These are phyloP conservation scores for Grigorovia humatica DNA, from an alignment of 805 yeast species.

Conservation along the genomic window DNA sequence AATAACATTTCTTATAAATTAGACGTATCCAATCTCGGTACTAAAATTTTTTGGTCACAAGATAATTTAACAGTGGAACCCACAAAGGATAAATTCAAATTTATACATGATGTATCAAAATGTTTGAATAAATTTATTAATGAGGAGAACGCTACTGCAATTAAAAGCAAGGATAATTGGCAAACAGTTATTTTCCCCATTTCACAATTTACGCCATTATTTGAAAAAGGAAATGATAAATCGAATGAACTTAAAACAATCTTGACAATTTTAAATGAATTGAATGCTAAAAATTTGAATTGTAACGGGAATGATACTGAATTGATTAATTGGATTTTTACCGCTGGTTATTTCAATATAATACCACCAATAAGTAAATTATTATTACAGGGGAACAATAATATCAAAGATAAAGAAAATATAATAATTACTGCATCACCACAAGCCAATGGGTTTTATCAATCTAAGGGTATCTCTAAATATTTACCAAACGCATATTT, in stretches of 20 bases:
- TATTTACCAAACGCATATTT: conserved; percentile 82
- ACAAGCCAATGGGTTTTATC: conserved; percentile 85
- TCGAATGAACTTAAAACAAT: conserved; percentile 80
- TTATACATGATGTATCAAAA: conserved; percentile 45
- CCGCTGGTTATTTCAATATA: conserved; percentile 96
- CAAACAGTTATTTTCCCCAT: conserved; percentile 75
- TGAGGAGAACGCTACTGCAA: background rate
- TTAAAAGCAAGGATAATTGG: background rate
- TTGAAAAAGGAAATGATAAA: conserved; percentile 38
- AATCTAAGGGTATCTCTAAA: conserved; percentile 71
- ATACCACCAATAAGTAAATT: conserved; percentile 56
- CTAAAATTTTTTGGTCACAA: conserved; percentile 60
- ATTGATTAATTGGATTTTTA: conserved; percentile 65
- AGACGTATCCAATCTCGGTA: conserved; percentile 35
- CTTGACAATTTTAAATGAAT: conserved; percentile 45
- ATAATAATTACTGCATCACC: conserved; percentile 83
- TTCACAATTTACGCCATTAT: conserved; percentile 80
- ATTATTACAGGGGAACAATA: background rate
- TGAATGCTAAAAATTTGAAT: conserved; percentile 25
- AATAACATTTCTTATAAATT: conserved; percentile 63
- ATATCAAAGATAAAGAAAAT: conserved; percentile 8
- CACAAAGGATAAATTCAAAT: conserved; percentile 36
- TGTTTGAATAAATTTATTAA: conserved; percentile 50
- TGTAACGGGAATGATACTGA: conserved; percentile 25
- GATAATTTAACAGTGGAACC: conserved; percentile 63